Conservation (phyloP, 371 early-diverging fungal genomes). For the Rhizopus stolonifer region DNA sequence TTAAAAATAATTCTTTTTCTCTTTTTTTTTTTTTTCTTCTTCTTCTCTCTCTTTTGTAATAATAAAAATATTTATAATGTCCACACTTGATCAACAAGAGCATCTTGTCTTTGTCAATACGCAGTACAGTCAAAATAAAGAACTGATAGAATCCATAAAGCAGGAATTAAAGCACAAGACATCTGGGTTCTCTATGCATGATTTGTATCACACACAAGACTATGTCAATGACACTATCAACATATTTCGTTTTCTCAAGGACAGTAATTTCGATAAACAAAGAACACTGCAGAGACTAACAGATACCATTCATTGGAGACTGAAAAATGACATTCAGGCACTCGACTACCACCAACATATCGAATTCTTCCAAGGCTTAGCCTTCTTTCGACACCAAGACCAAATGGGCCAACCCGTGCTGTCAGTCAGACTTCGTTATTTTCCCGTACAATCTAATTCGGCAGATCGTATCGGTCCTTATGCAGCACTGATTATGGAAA, state of each 20-base stretch:
- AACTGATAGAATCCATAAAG: slow-evolving; percentile 12
- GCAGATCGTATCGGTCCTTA: slow-evolving; percentile 33
- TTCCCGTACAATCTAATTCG: slow-evolving; percentile 23
- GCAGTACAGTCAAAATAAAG: slow-evolving; percentile 22
- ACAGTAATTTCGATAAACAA: too few relatives aligned
- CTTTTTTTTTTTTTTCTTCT: background rate
- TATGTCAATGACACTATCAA: slow-evolving; percentile 19
- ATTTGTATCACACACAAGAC: slow-evolving; percentile 19
- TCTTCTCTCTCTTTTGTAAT: background rate
- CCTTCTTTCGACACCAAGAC: slow-evolving; percentile 38
- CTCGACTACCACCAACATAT: slow-evolving; percentile 21
- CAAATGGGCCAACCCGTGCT: slow-evolving; percentile 31
- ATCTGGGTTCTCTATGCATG: slow-evolving; percentile 4
- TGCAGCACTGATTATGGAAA: slow-evolving; percentile 48
- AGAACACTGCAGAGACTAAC: slow-evolving; percentile 21
- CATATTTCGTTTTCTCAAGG: too few relatives aligned
- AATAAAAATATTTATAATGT: background rate
- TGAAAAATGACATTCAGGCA: slow-evolving; percentile 17
- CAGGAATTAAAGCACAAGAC: slow-evolving; percentile 12
- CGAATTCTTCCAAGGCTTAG: slow-evolving; percentile 29
- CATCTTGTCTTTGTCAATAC: slow-evolving; percentile 20
- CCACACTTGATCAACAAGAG: slow-evolving; percentile 18
- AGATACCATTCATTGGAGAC: slow-evolving; percentile 39
- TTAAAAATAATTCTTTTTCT: background rate
- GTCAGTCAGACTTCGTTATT: slow-evolving; percentile 30